Conservation (phyloP, 257 asterid genomes). For the Penstemon newberryi region DNA sequence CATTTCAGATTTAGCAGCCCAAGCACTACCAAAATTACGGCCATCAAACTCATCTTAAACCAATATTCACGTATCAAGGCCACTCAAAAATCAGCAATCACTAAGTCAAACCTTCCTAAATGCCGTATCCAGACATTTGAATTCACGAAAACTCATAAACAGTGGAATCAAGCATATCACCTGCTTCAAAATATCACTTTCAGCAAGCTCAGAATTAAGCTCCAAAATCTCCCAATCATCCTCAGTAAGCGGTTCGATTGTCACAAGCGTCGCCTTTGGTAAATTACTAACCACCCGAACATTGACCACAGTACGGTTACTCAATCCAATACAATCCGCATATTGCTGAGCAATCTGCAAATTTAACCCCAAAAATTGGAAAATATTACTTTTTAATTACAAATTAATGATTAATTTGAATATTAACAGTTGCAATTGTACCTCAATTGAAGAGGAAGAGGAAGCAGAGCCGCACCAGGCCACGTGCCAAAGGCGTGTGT, state of each 20-base stretch:
- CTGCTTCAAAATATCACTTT: constrained; percentile 81
- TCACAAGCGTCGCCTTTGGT: constrained; percentile 77
- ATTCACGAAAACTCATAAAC: background rate
- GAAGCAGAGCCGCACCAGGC: constrained; percentile 96
- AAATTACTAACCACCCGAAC: constrained; percentile 67
- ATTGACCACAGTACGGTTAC: constrained; percentile 59
- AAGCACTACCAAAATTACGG: background rate
- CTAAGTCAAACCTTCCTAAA: constrained; percentile 9
- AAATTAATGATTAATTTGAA: background rate
- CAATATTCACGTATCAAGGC: background rate
- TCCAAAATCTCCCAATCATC: constrained; percentile 99
- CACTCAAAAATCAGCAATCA: constrained; percentile 8
- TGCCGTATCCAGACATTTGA: constrained; percentile 8
- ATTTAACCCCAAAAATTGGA: constrained; percentile 15
- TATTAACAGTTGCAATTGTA: constrained; percentile 9
- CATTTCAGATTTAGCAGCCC: background rate
- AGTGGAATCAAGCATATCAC: constrained; percentile 36
- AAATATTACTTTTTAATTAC: constrained; percentile 2
- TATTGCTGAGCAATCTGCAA: constrained; percentile 73
- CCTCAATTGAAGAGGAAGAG: constrained; percentile 85
- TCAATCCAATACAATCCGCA: constrained; percentile 90
- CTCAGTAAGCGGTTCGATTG: constrained; percentile 90
- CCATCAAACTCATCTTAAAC: constrained; percentile 19
- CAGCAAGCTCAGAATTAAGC: constrained; percentile 93
- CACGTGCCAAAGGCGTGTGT: constrained; percentile 58